These are phyloP conservation scores for Psilocybe sp. DNA, from an alignment of 768 basidiomycete genomes.

Conservation along the genomic window DNA sequence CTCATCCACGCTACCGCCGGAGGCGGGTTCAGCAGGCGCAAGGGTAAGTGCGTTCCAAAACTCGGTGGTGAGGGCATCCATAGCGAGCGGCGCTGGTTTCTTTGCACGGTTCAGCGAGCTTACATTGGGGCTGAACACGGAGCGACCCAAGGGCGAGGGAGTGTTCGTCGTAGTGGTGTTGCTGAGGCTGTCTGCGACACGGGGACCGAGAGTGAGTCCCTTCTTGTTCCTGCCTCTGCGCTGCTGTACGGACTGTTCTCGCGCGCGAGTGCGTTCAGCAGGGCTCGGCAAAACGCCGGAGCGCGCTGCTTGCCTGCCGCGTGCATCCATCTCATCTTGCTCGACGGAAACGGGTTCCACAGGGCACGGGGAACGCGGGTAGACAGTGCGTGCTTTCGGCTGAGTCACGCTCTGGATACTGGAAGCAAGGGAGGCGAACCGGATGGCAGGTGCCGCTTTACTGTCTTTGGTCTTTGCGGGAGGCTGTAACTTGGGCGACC, in stretches of 20 bases:
- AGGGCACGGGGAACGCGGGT: conserved; percentile 43
- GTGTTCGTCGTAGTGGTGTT: conserved; percentile 14
- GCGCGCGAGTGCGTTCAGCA: conserved; percentile 15
- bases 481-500: conserved; percentile 32
- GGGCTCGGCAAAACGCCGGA: conserved; percentile 11
- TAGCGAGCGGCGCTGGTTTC: conserved; percentile 32
- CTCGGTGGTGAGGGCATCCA: conserved; percentile 34
- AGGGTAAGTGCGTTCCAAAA: conserved; percentile 46
- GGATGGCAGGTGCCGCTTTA: conserved; percentile 15
- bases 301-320: conserved; percentile 15
- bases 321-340: conserved; percentile 15
- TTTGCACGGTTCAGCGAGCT: conserved; percentile 23
- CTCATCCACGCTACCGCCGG: conserved; percentile 18
- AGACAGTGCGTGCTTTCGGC: conserved; percentile 26
- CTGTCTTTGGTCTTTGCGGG: conserved; percentile 14
- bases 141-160: conserved; percentile 27
- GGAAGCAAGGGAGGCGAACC: conserved; percentile 20
- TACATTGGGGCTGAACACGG: conserved; percentile 26
- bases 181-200: conserved; percentile 5
- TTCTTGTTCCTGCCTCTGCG: conserved; percentile 19
- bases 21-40: conserved; percentile 13
- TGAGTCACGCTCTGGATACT: conserved; percentile 12
- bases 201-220: conserved; percentile 14
- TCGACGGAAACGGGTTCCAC: conserved; percentile 26
- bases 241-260: conserved; percentile 17